Base-by-base conservation (phyloP, 495 filamentous ascomycete species). In the Pyrenula aspistea region DNA sequence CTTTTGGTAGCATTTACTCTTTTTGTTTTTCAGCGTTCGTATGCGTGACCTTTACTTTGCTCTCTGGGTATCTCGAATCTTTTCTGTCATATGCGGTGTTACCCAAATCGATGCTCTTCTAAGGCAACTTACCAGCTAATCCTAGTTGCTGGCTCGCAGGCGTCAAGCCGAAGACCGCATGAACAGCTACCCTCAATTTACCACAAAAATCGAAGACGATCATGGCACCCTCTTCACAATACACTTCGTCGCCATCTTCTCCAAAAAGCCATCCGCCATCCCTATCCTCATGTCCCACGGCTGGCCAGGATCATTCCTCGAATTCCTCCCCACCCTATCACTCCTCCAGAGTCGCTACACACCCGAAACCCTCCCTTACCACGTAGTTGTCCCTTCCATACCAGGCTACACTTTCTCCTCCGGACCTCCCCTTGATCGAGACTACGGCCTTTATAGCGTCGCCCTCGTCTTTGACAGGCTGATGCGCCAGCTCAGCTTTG, bases 181-280 rank as follows among this genome's bases (percentile, higher is more conserved):
- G 54, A 88, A 89, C 68, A 73, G 64, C 10, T 79, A 84, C 59
- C 82, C 84, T 1, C 79, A 89, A 58, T 88, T 76, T 68, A 80
- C 62, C 0, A 69, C 72, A 10, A 61, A 67, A 2, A 67, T 88
- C 22, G 69, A 75, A 47, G 71, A 74, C 22, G 61, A 72, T 4
- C 63, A 62, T 1, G 63, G 66, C 24, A 65, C 64, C 8, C 57
- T 63, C n/a, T 64, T 78, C 23, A 63, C 67, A 0, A 71, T 88
- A 4, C 84, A 87, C 60, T 88, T 87, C 56, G 70, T 78, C 0
- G 85, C 73, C 0, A 63, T 87, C 0, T 84, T 86, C 60, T 86
- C 83, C 0, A 62, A 74, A 57, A 77, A 75, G 31, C 54, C 65
- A 15, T 75, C 83, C 68, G 86, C 84, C 2, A 67, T 83, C 19